Evolutionary conservation across 345 rosid genomes (phyloP), one percentile per base, ranked within the genome.

Genomic region (Conringia planisiliqua): DNA sequence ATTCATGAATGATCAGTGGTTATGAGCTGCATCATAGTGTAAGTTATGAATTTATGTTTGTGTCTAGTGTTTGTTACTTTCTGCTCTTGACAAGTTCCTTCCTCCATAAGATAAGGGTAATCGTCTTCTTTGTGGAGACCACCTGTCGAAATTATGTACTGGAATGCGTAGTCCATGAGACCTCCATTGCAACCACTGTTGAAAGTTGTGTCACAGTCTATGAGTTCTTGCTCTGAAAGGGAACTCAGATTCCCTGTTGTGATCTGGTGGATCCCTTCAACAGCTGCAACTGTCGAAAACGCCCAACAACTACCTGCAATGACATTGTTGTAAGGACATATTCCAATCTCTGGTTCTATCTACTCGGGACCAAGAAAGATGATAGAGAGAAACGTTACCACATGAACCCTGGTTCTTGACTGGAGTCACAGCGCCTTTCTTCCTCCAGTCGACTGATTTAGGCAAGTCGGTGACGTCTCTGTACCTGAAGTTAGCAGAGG

Each of bases 141-240:
- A 22, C 97, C 92, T 1, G 81, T 86, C 4, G 87, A 70, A 42
- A 86, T 80, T 55, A 93, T 89, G 82, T 83, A 92, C 70, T 85
- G 74, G 64, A 89, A 89, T 51, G 90, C 98, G 55, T 90, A 84
- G 80, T 92, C 98, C 97, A 93, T 90, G 12, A 90, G 86, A 68
- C 98, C 98, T 43, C 98, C 98, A 14, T 86, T 84, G 85, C 98
- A 90, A 17, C 98, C 98, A 44, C 81, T 86, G 88, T 93, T 87
- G 12, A 57, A 11, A 17, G 72, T 8, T 1, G 72, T 84, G 72
- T 90, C 97, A 43, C 98, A 93, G 71, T 93, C 97, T 26, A 93
- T 86, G 83, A 90, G 84, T 81, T 93, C 97, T 72, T 93, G 98
- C 73, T 93, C 97, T 0, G 98, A 93, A 35, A 90, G 79, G 1